Evolutionary conservation across 192 early-diverging fungal genomes (phyloP), one percentile per base, ranked within the genome.

Genomic region (Thamnidium elegans): DNA sequence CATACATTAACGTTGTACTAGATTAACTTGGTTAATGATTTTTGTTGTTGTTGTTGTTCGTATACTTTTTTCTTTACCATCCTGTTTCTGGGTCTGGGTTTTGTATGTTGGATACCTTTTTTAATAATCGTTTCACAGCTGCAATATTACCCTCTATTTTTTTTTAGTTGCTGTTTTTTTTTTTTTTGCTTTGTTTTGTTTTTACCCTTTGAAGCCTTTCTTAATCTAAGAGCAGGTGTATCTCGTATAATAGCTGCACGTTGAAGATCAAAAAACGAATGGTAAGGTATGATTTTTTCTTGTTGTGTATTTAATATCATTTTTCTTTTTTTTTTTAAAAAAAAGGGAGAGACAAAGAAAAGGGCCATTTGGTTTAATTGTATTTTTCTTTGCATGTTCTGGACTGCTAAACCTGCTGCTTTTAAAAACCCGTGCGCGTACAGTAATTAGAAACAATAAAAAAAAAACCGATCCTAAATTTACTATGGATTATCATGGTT

Each of bases 1-100:
- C 74, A 54, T 67, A 67, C 63, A 76, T 65, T 17, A 76, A 53
- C 9, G 70, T 65, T 1, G 74, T 76, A 58, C 74, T 76, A 34
- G 8, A 26, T 20, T 7, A 58, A 58, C 15, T n/a, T 3, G 34
- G 3, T 34, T n/a, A 59, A 39, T 15, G 13, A 20, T 13, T 36
- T 54, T 17, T 26, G 4, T 48, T 32, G n/a, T 23, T 15, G 14
- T 5, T 45, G 3, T 26, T 3, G 26, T 26, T 26, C 26, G 26
- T 17, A n/a, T 13, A 3, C 9, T 34, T 17, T 46, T 43, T 23
- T 14, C 10, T 3, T 15, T 68, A 76, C 74, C 63, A 68, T 36
- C 69, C 69, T 58, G 67, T 76, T 21, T 68, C 69, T 17, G 74
- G 69, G 23, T 76, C 74, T 50, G 65, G 65, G 23, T 71, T 71